A percentile compares a stretch with the other conserved stretches of the same genome.
These are phyloP conservation scores for Gaertneriomyces sp. DNA, from an alignment of 192 early-diverging fungal species.

Conservation along the genomic window DNA sequence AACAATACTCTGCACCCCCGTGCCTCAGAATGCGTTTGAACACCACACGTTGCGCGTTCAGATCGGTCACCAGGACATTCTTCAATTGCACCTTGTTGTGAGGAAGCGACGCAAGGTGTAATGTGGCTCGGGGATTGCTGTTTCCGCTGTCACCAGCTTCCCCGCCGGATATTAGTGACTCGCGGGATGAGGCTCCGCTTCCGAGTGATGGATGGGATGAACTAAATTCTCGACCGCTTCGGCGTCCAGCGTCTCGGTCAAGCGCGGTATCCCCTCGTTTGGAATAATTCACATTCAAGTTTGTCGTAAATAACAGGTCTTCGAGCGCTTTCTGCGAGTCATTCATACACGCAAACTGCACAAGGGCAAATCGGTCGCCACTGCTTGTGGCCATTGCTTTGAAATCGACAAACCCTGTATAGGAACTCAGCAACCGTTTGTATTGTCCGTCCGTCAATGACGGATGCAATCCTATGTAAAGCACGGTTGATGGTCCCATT, in stretches of 20 bases:
- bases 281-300: conserved; percentile 22
- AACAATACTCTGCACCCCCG: conserved; percentile 20
- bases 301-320: conserved; percentile 16
- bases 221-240: neutral
- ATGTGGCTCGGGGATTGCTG: conserved; percentile 1
- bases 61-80: neutral
- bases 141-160: neutral
- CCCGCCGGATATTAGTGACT: neutral
- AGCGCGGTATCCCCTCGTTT: conserved; percentile 12
- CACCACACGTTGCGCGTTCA: conserved; percentile 11
- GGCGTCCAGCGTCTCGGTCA: conserved; percentile 1
- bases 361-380: conserved; percentile 16
- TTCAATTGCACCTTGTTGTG: conserved; percentile 11
- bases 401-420: conserved; percentile 22
- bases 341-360: conserved; percentile 8
- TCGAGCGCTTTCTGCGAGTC: conserved; percentile 15
- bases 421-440: conserved; percentile 8
- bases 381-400: neutral
- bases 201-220: conserved; percentile 3
- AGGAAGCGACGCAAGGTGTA: conserved; percentile 23
- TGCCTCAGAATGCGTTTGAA: neutral
- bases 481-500: conserved; percentile 11
- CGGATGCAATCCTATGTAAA: conserved; percentile 13
- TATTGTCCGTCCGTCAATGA: conserved; percentile 22
- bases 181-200: neutral